phyloP scores from a whole-genome alignment of 2,329 filamentous ascomycete species.

The Hawksworthiomyces lignivorus region DNA sequence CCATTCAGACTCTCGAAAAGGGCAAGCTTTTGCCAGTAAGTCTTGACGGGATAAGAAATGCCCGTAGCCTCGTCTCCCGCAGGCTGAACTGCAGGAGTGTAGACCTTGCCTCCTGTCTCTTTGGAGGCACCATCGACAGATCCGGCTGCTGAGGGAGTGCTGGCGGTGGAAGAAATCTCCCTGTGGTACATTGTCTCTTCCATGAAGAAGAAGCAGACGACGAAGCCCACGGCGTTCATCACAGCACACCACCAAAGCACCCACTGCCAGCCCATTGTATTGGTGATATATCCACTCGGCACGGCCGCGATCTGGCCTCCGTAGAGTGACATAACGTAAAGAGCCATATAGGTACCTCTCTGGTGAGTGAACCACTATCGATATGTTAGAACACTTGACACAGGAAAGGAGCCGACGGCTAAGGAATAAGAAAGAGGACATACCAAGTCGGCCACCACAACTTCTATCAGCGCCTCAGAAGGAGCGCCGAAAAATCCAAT shows the following conservation, averaged over 20 bases:
- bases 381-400: slow-evolving; percentile 11
- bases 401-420: slow-evolving; percentile 37
- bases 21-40: background rate
- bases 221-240: slow-evolving; percentile 37
- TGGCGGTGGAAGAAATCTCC: background rate
- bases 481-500: slow-evolving; percentile 36
- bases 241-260: slow-evolving; percentile 47
- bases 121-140: too few relatives aligned
- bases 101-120: too few relatives aligned
- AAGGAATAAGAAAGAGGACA: slow-evolving; percentile 28
- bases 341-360: slow-evolving; percentile 29
- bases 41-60: background rate
- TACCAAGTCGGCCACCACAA: slow-evolving; percentile 12
- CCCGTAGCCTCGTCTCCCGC: background rate
- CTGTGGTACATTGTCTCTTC: slow-evolving; percentile 51
- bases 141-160: background rate
- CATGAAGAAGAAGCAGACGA: slow-evolving; percentile 50
- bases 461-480: slow-evolving; percentile 37
- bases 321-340: slow-evolving; percentile 35
- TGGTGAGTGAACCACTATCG: slow-evolving; percentile 16
- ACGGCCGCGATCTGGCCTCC: slow-evolving; percentile 38
- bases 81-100: background rate
- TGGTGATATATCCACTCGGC: slow-evolving; percentile 40
- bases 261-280: slow-evolving; percentile 42
- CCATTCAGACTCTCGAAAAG: slow-evolving; percentile 4